Evolutionary conservation across 495 filamentous ascomycete genomes (phyloP).

Genomic region (Collariella sp.): DNA sequence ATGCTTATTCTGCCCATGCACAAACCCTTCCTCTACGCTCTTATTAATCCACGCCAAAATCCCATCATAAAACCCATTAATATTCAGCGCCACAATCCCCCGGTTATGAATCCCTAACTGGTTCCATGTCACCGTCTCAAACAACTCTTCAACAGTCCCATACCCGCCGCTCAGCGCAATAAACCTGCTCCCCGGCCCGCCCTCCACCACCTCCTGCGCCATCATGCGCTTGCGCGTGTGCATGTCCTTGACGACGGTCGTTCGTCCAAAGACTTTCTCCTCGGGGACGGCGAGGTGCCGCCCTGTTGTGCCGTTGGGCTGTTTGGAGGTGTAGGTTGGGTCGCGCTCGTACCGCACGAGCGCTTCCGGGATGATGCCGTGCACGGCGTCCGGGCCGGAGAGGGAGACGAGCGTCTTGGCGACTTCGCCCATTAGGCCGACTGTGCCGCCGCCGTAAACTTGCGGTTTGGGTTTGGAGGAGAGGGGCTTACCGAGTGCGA

Average conservation of each 20-base stretch:
- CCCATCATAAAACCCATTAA: slow-evolving; percentile 86
- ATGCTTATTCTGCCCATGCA: slow-evolving; percentile 53
- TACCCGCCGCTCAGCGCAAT: slow-evolving; percentile 84
- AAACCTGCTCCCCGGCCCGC: slow-evolving; percentile 79
- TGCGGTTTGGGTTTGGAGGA: not conserved
- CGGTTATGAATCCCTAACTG: slow-evolving; percentile 86
- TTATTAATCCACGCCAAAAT: slow-evolving; percentile 73
- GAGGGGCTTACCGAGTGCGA: slow-evolving; percentile 47
- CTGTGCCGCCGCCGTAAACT: slow-evolving; percentile 92
- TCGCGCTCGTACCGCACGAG: slow-evolving; percentile 74
- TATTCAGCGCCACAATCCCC: slow-evolving; percentile 74
- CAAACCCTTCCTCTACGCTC: slow-evolving; percentile 68
- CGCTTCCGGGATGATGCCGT: slow-evolving; percentile 84
- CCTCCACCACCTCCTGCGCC: slow-evolving; percentile 74
- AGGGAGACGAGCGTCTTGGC: slow-evolving; percentile 80
- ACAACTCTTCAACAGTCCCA: slow-evolving; percentile 91
- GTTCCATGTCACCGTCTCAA: slow-evolving; percentile 97
- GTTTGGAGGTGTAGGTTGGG: slow-evolving; percentile 35
- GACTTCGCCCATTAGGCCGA: slow-evolving; percentile 90
- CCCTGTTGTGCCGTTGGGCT: slow-evolving; percentile 18
- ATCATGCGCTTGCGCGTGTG: slow-evolving; percentile 89
- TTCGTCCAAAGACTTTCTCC: slow-evolving; percentile 65
- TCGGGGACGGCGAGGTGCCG: slow-evolving; percentile 42
- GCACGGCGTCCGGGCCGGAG: slow-evolving; percentile 71
- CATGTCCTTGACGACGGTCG: slow-evolving; percentile 88